Evolutionary conservation across 768 basidiomycete species (phyloP).

Genomic region (Scleroderma citrinum): DNA sequence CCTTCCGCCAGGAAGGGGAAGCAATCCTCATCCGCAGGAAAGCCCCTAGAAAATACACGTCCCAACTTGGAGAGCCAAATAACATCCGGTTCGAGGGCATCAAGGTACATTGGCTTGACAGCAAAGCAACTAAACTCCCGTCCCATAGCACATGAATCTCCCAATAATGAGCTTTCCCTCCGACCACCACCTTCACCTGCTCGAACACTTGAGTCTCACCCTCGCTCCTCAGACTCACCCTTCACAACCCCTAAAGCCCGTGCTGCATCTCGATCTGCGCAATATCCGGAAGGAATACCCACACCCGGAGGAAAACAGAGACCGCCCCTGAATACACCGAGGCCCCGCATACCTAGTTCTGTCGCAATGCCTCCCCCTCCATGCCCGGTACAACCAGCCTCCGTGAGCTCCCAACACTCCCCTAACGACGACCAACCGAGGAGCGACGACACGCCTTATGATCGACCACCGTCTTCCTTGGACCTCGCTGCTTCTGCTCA

Average conservation of each 20-base stretch:
- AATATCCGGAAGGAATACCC: constrained; percentile 9
- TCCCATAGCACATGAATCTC: constrained; percentile 5
- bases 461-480: constrained; percentile 19
- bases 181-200: constrained; percentile 31
- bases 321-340: constrained; percentile 43
- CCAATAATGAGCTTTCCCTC: constrained; percentile 16
- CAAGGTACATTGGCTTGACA: constrained; percentile 79
- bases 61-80: constrained; percentile 38
- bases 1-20: constrained; percentile 28
- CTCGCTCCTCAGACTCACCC: constrained; percentile 44
- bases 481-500: constrained; percentile 37
- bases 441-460: constrained; percentile 4
- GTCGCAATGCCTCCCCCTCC: constrained; percentile 79
- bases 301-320: constrained; percentile 26
- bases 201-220: constrained; percentile 32
- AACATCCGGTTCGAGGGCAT: constrained; percentile 79
- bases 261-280: constrained; percentile 25
- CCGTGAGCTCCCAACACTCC: constrained; percentile 30
- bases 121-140: constrained; percentile 69
- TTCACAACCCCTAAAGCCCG: constrained; percentile 62
- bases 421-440: constrained; percentile 27
- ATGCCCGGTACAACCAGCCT: constrained; percentile 41
- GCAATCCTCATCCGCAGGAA: constrained; percentile 26
- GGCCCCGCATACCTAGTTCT: constrained; percentile 63
- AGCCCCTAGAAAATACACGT: constrained; percentile 23